Percentiles rank a stretch among this genome's conserved stretches.
phyloP scores from a whole-genome alignment of 306 rosid genomes.

The Quercus ilex region DNA sequence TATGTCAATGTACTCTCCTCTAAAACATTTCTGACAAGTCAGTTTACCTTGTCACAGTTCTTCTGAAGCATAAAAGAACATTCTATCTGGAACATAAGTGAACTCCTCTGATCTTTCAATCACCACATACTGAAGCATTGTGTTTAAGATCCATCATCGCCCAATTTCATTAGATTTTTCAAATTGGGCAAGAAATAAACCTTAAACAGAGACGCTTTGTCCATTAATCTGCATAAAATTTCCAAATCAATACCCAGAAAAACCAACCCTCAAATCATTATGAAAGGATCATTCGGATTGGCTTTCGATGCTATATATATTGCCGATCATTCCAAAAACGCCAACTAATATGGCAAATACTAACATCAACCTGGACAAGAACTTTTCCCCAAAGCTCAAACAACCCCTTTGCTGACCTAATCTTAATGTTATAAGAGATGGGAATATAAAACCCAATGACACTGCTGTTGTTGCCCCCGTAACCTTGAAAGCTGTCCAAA shows the following conservation, averaged over 20 bases:
- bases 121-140: neutral
- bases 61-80: slow-evolving; percentile 2
- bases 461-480: slow-evolving; percentile 96
- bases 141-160: slow-evolving; percentile 18
- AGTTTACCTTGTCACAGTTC: slow-evolving; percentile 15
- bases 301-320: slow-evolving; percentile 58
- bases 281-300: slow-evolving; percentile 38
- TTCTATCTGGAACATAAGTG: neutral
- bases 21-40: slow-evolving; percentile 7
- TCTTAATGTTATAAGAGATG: slow-evolving; percentile 68
- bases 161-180: slow-evolving; percentile 12
- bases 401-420: slow-evolving; percentile 41
- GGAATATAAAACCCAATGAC: slow-evolving; percentile 86
- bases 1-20: slow-evolving; percentile 21
- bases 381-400: slow-evolving; percentile 51
- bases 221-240: slow-evolving; percentile 3
- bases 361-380: slow-evolving; percentile 69
- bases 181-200: slow-evolving; percentile 11
- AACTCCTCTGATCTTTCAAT: neutral
- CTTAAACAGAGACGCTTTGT: slow-evolving; percentile 7
- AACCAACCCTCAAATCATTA: slow-evolving; percentile 12
- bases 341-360: slow-evolving; percentile 62
- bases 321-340: slow-evolving; percentile 70
- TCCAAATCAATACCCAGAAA: slow-evolving; percentile 14
- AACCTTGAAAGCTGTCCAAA: slow-evolving; percentile 94